A percentile compares a stretch with the other conserved stretches of the same genome.
These are phyloP conservation scores for Exobasidium rhododendri DNA, from an alignment of 1,284 basidiomycete species.

Conservation along the genomic window DNA sequence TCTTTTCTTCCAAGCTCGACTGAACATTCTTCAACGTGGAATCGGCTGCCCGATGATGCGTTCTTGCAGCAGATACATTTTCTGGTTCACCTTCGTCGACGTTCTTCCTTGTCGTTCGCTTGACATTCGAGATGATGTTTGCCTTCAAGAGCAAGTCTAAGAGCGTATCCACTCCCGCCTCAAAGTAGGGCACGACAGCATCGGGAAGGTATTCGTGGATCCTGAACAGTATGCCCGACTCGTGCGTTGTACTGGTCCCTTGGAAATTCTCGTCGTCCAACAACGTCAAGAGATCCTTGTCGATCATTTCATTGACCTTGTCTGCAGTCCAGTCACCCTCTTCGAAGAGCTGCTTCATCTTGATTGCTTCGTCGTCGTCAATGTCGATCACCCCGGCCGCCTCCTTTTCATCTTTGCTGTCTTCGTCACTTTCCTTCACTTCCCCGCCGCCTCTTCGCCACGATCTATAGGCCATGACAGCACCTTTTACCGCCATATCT, in stretches of 20 bases:
- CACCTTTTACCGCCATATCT: constrained; percentile 97
- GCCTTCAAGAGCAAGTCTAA: constrained; percentile 67
- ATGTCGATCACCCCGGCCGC: neutral
- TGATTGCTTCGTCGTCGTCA: constrained; percentile 19
- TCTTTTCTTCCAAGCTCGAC: constrained; percentile 58
- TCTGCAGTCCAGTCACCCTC: constrained; percentile 56
- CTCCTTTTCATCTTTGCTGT: constrained; percentile 34
- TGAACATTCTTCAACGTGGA: constrained; percentile 57
- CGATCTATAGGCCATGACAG: constrained; percentile 87
- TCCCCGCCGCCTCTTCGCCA: constrained; percentile 61
- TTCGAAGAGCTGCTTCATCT: constrained; percentile 27
- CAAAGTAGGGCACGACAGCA: constrained; percentile 70
- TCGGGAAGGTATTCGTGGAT: constrained; percentile 84
- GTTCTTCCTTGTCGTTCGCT: constrained; percentile 24
- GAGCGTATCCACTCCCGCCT: constrained; percentile 66
- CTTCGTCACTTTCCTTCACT: constrained; percentile 58
- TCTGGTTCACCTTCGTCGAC: constrained; percentile 19
- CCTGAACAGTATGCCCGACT: constrained; percentile 66
- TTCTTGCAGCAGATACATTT: constrained; percentile 57
- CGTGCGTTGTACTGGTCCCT: constrained; percentile 53
- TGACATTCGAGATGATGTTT: constrained; percentile 61
- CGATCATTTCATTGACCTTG: constrained; percentile 67
- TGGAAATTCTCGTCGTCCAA: constrained; percentile 63
- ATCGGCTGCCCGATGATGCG: constrained; percentile 59
- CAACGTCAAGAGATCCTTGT: constrained; percentile 47